Conservation (phyloP, 495 filamentous ascomycete species). For the Pseudoneurospora amorphoporcata region DNA sequence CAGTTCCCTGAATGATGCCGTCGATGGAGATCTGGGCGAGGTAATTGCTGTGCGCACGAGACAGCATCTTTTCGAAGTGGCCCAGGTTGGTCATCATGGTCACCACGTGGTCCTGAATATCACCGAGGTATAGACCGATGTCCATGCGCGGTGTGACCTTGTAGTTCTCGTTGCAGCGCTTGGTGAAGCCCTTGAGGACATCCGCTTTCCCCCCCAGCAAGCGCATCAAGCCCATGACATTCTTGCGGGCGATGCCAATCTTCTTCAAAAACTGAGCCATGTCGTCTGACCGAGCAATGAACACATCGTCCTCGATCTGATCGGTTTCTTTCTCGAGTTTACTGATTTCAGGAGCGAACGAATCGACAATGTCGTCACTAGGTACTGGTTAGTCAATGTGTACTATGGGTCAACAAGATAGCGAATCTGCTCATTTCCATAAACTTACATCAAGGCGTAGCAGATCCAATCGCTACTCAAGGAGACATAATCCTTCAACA, state of each 20-base stretch:
- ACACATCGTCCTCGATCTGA: constrained; percentile 87
- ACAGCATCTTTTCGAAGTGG: constrained; percentile 97
- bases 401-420: not conserved
- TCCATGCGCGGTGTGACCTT: constrained; percentile 88
- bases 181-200: constrained; percentile 93
- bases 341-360: constrained; percentile 79
- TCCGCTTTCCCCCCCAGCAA: constrained; percentile 93
- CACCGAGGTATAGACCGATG: constrained; percentile 88
- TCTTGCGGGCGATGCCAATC: constrained; percentile 85
- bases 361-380: constrained; percentile 94
- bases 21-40: constrained; percentile 90
- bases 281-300: constrained; percentile 81
- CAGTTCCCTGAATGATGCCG: constrained; percentile 69
- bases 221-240: constrained; percentile 86
- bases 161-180: constrained; percentile 95
- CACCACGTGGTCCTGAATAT: constrained; percentile 98
- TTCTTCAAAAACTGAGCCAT: constrained; percentile 74
- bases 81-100: constrained; percentile 95
- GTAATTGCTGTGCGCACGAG: constrained; percentile 91
- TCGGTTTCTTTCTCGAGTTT: constrained; percentile 83
- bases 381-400: constrained; percentile 12
- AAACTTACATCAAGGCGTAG: constrained; percentile 86
- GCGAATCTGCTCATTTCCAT: not conserved
- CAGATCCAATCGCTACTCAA: constrained; percentile 97
- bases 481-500: constrained; percentile 85